phyloP scores from a whole-genome alignment of 2,329 filamentous ascomycete species.

The Curvularia hawaiiensis region DNA sequence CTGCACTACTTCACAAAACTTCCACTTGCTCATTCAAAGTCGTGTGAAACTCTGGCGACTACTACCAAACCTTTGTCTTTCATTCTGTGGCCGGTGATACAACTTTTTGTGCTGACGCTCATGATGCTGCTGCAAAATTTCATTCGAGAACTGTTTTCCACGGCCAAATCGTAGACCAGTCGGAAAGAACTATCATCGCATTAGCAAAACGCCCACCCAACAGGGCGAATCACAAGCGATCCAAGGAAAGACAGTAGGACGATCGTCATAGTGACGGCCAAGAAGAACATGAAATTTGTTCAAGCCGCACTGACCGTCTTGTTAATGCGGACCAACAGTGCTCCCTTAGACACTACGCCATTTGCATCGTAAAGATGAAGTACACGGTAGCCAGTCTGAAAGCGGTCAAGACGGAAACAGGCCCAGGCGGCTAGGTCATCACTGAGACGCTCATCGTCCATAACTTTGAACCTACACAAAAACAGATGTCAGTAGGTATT shows the following conservation, averaged over 20 bases:
- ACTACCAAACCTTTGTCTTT: neutral
- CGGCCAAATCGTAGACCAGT: slow-evolving; percentile 11
- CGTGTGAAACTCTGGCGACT: neutral
- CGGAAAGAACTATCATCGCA: slow-evolving; percentile 21
- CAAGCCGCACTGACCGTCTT: slow-evolving; percentile 55
- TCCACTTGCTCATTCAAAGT: neutral
- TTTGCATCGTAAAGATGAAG: slow-evolving; percentile 74
- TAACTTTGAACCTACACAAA: slow-evolving; percentile 73
- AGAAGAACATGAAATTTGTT: slow-evolving; percentile 9
- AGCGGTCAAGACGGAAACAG: slow-evolving; percentile 81
- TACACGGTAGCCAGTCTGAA: slow-evolving; percentile 77
- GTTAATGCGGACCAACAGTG: slow-evolving; percentile 74
- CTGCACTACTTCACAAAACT: neutral
- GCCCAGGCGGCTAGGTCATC: slow-evolving; percentile 87
- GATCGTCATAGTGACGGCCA: slow-evolving; percentile 1
- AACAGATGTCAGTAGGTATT: slow-evolving; percentile 6
- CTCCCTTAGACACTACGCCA: slow-evolving; percentile 68
- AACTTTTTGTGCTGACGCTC: neutral
- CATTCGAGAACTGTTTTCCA: slow-evolving; percentile 5
- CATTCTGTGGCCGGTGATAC: neutral
- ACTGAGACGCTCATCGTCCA: slow-evolving; percentile 78
- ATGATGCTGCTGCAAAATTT: neutral
- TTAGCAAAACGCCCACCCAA: slow-evolving; percentile 4
- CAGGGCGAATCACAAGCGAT: neutral
- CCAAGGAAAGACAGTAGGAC: neutral